Evolutionary conservation across 2,329 filamentous ascomycete genomes (phyloP), one percentile per base, ranked within the genome.

Genomic region (Paramyrothecium roridum): DNA sequence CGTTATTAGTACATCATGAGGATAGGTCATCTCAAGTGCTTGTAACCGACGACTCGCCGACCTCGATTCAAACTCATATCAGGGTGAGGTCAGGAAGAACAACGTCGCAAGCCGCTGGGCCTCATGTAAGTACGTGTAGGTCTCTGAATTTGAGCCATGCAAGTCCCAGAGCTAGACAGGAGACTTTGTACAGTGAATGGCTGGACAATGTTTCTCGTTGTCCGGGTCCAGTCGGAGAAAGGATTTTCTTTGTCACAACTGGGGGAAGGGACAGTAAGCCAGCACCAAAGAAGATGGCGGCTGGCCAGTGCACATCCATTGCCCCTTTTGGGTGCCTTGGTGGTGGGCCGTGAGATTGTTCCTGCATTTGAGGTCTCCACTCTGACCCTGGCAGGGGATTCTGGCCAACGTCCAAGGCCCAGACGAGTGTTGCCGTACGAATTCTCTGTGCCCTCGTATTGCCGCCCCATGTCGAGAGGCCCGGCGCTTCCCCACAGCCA

Each of bases 321-420:
- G 54, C 59, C 55, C 48, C 53, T 55, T 58, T 56, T 21, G 48
- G 52, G 17, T 46, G 23, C 51, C 33, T 45, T 45, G 53, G 54
- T 47, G 52, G 63, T 63, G 65, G 65, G 64, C 59, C 52, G 22
- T 52, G 58, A 64, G 59, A 67, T 69, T 68, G 67, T 68, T 67
- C 67, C 65, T 69, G 66, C 65, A 58, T 69, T 63, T 65, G 59
- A 54, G 56, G 61, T 16, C 37, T 17, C n/a, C 37, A 16, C 13
- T 19, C 37, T 43, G 13, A 19, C 16, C 37, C 37, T 17, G 37
- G 37, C 13, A 43, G 12, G n/a, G 4, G 37, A 19, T 43, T 16
- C 37, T 43, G 12, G 37, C 37, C 37, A 16, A 30, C 26, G 26
- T 30, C 26, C 26, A 30, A 30, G 26, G 37, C 37, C 37, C 37